Percentiles rank a stretch among this genome's conserved stretches.
phyloP scores from a whole-genome alignment of 2,329 filamentous ascomycete genomes.

The Fusarium sp. region DNA sequence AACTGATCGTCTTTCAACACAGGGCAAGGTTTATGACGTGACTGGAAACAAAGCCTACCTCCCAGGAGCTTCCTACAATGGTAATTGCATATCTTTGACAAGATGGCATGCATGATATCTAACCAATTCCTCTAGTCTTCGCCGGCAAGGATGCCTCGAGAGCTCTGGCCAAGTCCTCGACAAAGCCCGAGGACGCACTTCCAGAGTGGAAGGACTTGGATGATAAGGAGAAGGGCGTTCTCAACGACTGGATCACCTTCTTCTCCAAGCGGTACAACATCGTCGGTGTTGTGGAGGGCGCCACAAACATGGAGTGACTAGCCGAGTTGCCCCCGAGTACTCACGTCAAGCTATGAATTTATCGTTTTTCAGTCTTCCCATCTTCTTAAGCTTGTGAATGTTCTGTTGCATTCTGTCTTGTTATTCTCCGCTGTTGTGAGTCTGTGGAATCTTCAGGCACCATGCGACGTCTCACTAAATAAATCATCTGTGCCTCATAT shows the following conservation, averaged over 20 bases:
- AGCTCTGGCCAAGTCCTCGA: conserved; percentile 86
- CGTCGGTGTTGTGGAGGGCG: conserved; percentile 74
- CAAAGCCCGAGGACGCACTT: conserved; percentile 84
- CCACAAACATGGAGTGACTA: conserved; percentile 65
- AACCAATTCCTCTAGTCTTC: conserved; percentile 73
- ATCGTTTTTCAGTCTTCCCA: not conserved
- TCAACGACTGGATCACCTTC: conserved; percentile 95
- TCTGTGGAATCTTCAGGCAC: conserved; percentile 1
- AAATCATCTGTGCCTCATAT: not conserved
- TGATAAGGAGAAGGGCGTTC: conserved; percentile 85
- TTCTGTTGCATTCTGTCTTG: not conserved
- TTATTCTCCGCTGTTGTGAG: conserved; percentile 42
- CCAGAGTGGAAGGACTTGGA: conserved; percentile 85
- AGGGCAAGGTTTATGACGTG: conserved; percentile 96
- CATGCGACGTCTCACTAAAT: not conserved
- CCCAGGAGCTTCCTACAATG: conserved; percentile 84
- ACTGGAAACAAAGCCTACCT: conserved; percentile 89
- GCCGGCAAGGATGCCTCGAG: conserved; percentile 96
- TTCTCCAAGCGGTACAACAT: conserved; percentile 98
- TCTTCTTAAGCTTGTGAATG: not conserved
- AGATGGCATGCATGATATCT: conserved; percentile 1
- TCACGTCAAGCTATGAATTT: conserved; percentile 41
- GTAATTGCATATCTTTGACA: conserved; percentile 59
- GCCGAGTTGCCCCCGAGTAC: conserved; percentile 34
- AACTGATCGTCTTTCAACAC: conserved; percentile 24